Percentiles rank a stretch among this genome's conserved stretches.
phyloP scores from a whole-genome alignment of 768 basidiomycete genomes.

The Steccherinum ochraceum region DNA sequence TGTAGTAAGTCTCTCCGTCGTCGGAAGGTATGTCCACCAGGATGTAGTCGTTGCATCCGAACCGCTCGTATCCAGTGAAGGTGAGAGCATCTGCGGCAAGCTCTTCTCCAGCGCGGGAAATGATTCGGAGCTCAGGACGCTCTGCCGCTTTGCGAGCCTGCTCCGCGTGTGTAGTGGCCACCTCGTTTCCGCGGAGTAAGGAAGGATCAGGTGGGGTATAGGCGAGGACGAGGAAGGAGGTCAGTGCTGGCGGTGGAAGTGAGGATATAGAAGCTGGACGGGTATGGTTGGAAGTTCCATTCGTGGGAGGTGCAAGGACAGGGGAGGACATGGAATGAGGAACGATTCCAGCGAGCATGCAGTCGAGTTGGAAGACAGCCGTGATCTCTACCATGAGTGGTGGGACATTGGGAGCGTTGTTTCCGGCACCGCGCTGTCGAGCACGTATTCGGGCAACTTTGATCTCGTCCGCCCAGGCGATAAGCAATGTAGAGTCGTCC shows the following conservation, averaged over 20 bases:
- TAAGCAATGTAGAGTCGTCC: constrained; percentile 83
- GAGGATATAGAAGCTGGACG: constrained; percentile 17
- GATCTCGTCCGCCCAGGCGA: constrained; percentile 92
- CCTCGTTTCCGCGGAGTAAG: constrained; percentile 48
- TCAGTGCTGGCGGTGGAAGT: constrained; percentile 31
- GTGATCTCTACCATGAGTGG: constrained; percentile 82
- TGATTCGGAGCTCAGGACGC: constrained; percentile 91
- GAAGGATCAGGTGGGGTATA: constrained; percentile 78
- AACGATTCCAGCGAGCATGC: constrained; percentile 89
- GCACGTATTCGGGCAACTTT: constrained; percentile 80
- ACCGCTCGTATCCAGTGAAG: constrained; percentile 71
- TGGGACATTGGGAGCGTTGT: constrained; percentile 40
- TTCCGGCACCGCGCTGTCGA: constrained; percentile 36
- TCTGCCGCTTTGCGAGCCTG: constrained; percentile 77
- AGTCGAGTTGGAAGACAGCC: constrained; percentile 88
- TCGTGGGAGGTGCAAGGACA: background rate
- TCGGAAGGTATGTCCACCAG: constrained; percentile 45
- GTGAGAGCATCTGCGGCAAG: constrained; percentile 77
- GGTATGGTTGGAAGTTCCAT: constrained; percentile 15
- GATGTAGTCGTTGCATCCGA: constrained; percentile 90
- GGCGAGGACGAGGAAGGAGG: constrained; percentile 82
- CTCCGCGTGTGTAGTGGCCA: constrained; percentile 58
- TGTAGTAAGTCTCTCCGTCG: constrained; percentile 43
- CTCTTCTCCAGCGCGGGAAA: constrained; percentile 86
- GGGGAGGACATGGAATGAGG: constrained; percentile 51